A percentile compares a stretch with the other conserved stretches of the same genome.
Evolutionary conservation across 2,329 filamentous ascomycete species (phyloP).

Genomic region (Claviceps monticola): DNA sequence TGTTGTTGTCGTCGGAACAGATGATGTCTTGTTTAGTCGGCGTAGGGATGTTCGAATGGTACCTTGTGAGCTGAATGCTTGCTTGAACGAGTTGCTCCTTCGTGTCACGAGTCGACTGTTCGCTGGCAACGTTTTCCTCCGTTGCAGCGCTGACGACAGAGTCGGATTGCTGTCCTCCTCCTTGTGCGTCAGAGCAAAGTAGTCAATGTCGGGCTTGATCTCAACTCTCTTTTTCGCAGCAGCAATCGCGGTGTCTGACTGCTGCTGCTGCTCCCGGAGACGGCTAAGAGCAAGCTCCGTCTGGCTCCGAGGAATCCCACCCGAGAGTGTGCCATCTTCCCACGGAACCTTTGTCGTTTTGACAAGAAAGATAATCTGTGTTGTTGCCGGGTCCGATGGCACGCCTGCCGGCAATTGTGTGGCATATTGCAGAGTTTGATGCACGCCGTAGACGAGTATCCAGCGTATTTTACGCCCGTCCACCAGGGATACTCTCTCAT

Average conservation of each 20-base stretch:
- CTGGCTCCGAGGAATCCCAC: conserved; percentile 16
- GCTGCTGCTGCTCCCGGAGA: conserved; percentile 5
- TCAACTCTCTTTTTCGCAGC: conserved; percentile 17
- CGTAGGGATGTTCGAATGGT: conserved; percentile 22
- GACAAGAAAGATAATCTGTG: conserved; percentile 41
- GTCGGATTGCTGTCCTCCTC: conserved; percentile 1
- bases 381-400: conserved; percentile 36
- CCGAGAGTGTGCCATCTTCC: conserved; percentile 20
- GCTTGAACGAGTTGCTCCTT: conserved; percentile 18
- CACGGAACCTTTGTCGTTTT: conserved; percentile 31
- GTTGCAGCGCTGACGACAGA: conserved; percentile 3
- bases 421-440: conserved; percentile 57
- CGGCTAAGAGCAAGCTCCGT: conserved; percentile 12
- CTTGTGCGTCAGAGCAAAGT: conserved; percentile 31
- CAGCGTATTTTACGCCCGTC: conserved; percentile 68
- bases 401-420: conserved; percentile 49
- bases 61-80: conserved; percentile 17
- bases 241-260: not conserved
- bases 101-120: conserved; percentile 10
- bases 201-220: conserved; percentile 43
- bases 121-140: not conserved
- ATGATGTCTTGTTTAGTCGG: conserved; percentile 14
- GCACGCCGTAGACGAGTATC: conserved; percentile 59
- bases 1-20: conserved; percentile 4
- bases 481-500: conserved; percentile 36